phyloP scores from a whole-genome alignment of 108 stramenopile species.

The Epipyxis sp. region DNA sequence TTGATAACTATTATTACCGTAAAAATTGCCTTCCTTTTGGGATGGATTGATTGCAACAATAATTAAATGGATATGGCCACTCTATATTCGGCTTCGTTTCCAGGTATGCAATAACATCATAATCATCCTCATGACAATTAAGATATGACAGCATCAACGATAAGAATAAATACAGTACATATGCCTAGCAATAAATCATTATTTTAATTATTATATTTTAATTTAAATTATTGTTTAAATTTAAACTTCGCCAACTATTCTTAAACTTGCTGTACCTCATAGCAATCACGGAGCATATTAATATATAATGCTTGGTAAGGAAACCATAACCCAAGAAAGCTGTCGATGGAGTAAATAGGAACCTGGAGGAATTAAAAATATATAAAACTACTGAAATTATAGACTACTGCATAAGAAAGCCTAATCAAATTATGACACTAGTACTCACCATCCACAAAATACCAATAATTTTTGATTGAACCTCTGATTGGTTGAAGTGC shows the following conservation, averaged over 20 bases:
- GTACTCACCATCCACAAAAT: slow-evolving; percentile 19
- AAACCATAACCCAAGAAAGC: not conserved
- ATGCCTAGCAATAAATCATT: slow-evolving; percentile 19
- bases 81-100: slow-evolving; percentile 2
- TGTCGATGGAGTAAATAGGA: slow-evolving; percentile 21
- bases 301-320: slow-evolving; percentile 4
- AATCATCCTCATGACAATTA: slow-evolving; percentile 9
- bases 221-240: slow-evolving; percentile 9
- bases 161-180: slow-evolving; percentile 21
- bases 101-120: slow-evolving; percentile 7
- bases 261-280: too few species aligned
- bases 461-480: slow-evolving; percentile 19
- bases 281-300: slow-evolving; percentile 18
- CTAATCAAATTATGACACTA: too few species aligned
- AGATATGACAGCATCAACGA: slow-evolving; percentile 23
- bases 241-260: not conserved
- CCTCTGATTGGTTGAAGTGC: slow-evolving; percentile 7
- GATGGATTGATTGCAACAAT: not conserved
- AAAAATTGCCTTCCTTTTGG: slow-evolving; percentile 18
- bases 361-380: too few species aligned
- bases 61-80: slow-evolving; percentile 14
- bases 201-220: not conserved
- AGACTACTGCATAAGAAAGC: too few species aligned
- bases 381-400: too few species aligned
- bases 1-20: not conserved